Evolutionary conservation across 2,329 filamentous ascomycete genomes (phyloP).

Genomic region (Talaromyces sp.): DNA sequence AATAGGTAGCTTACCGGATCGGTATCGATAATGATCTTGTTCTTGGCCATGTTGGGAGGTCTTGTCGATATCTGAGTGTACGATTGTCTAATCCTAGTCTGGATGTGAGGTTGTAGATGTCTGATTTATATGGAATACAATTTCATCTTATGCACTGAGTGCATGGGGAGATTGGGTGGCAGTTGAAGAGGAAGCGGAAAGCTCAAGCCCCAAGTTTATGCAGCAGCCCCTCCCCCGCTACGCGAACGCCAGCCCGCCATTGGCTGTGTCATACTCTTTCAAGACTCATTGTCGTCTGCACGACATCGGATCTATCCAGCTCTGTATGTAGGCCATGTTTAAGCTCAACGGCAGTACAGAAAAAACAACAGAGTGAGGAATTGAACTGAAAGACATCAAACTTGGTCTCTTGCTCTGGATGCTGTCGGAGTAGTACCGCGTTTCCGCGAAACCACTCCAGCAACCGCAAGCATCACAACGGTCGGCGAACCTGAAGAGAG

Average conservation of each 20-base stretch:
- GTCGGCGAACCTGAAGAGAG: background rate
- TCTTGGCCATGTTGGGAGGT: slow-evolving; percentile 47
- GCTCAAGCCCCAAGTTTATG: slow-evolving; percentile 3
- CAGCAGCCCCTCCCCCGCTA: slow-evolving; percentile 7
- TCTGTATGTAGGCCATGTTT: background rate
- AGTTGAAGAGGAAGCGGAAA: background rate
- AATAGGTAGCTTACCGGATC: slow-evolving; percentile 65
- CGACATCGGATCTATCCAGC: background rate
- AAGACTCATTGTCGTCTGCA: background rate
- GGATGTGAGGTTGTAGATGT: background rate
- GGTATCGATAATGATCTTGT: slow-evolving; percentile 90
- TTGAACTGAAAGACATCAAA: too few relatives aligned
- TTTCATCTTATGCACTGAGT: background rate
- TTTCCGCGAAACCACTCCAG: background rate
- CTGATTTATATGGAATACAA: background rate
- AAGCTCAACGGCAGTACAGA: too few relatives aligned
- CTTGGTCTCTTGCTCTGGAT: too few relatives aligned
- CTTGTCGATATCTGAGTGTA: background rate
- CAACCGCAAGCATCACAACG: background rate
- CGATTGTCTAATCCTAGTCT: background rate
- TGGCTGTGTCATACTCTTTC: background rate
- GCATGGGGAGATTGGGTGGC: background rate
- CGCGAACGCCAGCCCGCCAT: background rate
- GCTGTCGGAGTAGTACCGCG: background rate
- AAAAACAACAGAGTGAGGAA: too few relatives aligned